Evolutionary conservation across 495 filamentous ascomycete genomes (phyloP).

Genomic region (Aspergillus incahuasiensis): DNA sequence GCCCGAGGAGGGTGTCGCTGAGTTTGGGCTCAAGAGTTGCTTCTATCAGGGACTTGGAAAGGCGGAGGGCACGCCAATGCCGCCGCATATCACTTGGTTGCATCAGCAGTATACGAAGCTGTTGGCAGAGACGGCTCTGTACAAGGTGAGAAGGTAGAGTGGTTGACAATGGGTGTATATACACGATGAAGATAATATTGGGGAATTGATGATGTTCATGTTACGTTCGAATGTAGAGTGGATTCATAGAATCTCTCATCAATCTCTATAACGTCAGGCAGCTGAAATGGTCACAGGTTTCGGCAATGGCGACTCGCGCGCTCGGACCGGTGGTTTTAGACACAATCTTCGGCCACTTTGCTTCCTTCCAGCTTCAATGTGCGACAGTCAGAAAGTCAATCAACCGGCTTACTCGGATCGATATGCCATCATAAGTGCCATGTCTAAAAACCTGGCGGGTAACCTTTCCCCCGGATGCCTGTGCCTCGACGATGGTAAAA

Average conservation of each 20-base stretch:
- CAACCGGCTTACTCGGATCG: not conserved
- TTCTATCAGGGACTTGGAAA: constrained; percentile 55
- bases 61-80: constrained; percentile 47
- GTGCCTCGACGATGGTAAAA: too few relatives aligned
- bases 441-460: too few relatives aligned
- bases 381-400: not conserved
- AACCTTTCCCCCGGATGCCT: too few relatives aligned
- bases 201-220: not conserved
- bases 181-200: not conserved
- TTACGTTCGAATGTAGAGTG: not conserved
- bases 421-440: too few relatives aligned
- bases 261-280: too few relatives aligned
- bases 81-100: constrained; percentile 48
- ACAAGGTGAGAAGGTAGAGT: constrained; percentile 23
- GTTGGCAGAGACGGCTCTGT: constrained; percentile 53
- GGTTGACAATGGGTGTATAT: not conserved
- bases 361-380: not conserved
- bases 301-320: not conserved
- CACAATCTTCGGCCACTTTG: not conserved
- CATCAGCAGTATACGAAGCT: constrained; percentile 64
- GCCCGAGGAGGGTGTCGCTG: constrained; percentile 51
- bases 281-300: not conserved
- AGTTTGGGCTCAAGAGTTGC: constrained; percentile 64
- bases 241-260: too few relatives aligned
- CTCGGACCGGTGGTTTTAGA: not conserved